A percentile compares a stretch with the other conserved stretches of the same genome.
Evolutionary conservation across 495 filamentous ascomycete species (phyloP).

Genomic region (Podospora pseudocomata): DNA sequence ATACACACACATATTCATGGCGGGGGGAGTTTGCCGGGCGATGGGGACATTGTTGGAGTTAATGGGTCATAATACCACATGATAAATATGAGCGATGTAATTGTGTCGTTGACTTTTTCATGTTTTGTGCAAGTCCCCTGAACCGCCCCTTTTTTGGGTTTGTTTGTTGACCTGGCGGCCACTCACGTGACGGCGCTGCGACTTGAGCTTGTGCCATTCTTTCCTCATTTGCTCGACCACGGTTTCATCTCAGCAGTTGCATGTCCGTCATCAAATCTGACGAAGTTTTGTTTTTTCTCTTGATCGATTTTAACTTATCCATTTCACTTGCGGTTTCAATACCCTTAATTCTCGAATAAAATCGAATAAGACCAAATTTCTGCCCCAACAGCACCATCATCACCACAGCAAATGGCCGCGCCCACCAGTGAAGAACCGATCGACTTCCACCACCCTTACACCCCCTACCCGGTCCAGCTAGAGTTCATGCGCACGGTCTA

Average conservation of each 20-base stretch:
- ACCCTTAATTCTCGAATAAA: not conserved
- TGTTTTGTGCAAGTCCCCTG: not conserved
- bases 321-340: not conserved
- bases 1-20: not conserved
- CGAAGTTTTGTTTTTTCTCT: not conserved
- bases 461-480: conserved; percentile 85
- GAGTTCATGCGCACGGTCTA: conserved; percentile 90
- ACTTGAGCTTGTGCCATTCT: not conserved
- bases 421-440: conserved; percentile 1
- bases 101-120: not conserved
- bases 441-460: conserved; percentile 88
- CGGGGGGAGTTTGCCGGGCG: not conserved
- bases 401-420: not conserved
- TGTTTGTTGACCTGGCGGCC: conserved; percentile 4
- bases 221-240: not conserved
- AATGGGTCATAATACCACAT: not conserved
- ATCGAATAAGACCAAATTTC: not conserved
- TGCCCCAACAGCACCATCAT: not conserved
- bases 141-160: not conserved
- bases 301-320: not conserved
- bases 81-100: not conserved
- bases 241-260: not conserved
- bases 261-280: not conserved
- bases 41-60: not conserved
- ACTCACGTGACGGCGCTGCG: conserved; percentile 4